Evolutionary conservation across 176 grass and related monocot genomes (phyloP).

Genomic region (Thalia dealbata): DNA sequence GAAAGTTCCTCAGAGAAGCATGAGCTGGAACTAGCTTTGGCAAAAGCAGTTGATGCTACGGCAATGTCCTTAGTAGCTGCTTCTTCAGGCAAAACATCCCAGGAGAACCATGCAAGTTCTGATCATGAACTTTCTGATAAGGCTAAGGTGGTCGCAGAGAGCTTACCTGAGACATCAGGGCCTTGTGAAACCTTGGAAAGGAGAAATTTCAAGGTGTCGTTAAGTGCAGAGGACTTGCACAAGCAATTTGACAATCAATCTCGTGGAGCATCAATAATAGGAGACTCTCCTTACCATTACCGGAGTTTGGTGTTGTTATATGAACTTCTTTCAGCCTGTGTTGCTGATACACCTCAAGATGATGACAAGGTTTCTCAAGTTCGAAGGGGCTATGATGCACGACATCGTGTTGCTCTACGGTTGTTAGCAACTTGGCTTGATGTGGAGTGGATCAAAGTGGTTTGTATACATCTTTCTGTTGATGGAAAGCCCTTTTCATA

Average conservation of each 20-base stretch:
- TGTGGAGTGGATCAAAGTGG: conserved; percentile 89
- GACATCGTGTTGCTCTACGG: conserved; percentile 80
- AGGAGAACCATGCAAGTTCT: conserved; percentile 3
- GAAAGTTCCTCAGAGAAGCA: conserved; percentile 53
- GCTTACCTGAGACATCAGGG: not conserved
- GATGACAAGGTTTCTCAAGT: conserved; percentile 35
- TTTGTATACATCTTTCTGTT: conserved; percentile 20
- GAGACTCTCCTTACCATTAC: conserved; percentile 42
- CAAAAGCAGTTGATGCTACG: conserved; percentile 78
- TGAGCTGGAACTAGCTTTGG: conserved; percentile 75
- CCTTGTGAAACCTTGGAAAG: conserved; percentile 8
- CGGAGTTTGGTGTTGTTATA: conserved; percentile 68
- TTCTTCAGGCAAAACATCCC: conserved; percentile 5
- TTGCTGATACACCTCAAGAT: conserved; percentile 62
- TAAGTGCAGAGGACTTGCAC: conserved; percentile 5
- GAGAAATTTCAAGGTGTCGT: conserved; percentile 10
- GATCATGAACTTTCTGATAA: not conserved
- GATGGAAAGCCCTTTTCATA: not conserved
- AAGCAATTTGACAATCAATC: not conserved
- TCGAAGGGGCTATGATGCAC: conserved; percentile 91
- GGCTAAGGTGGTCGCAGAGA: not conserved
- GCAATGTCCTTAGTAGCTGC: conserved; percentile 50
- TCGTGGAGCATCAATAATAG: conserved; percentile 19
- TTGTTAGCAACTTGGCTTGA: conserved; percentile 77
- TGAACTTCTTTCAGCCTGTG: conserved; percentile 89